Percentiles rank a stretch among this genome's conserved stretches.
Conservation (phyloP, 1,284 basidiomycete species). For the Entoloma clypeatum region DNA sequence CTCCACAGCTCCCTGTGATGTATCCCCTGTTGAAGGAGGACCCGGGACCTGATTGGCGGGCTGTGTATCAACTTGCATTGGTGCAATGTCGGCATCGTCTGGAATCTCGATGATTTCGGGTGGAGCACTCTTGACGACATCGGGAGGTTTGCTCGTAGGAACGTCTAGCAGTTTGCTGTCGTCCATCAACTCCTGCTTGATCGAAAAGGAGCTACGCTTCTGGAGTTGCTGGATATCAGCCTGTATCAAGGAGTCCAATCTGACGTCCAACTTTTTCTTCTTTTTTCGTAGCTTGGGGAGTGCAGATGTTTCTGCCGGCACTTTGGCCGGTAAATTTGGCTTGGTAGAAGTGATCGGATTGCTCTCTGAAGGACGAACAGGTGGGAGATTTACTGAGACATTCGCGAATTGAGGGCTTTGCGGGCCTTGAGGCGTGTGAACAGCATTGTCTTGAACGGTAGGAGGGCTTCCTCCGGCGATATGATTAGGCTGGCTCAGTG, state of each 20-base stretch:
- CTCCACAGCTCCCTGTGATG: no score
- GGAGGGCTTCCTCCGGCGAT: no score
- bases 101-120: background rate
- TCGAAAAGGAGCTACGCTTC: constrained; percentile 19
- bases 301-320: constrained; percentile 5
- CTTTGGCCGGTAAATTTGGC: background rate
- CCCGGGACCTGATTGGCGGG: no score
- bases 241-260: constrained; percentile 25
- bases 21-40: no score
- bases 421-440: no score
- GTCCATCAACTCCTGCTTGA: constrained; percentile 13
- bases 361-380: background rate
- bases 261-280: constrained; percentile 26
- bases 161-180: background rate
- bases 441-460: no score
- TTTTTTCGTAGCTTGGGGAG: constrained; percentile 25
- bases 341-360: background rate
- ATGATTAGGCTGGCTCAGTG: no score
- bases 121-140: background rate
- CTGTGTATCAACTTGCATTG: no score
- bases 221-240: constrained; percentile 30
- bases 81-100: no score
- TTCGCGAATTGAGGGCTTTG: no score
- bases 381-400: no score
- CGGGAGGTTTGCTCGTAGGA: background rate